Evolutionary conservation across 2,329 filamentous ascomycete genomes (phyloP), one percentile per base, ranked within the genome.

Genomic region (Fusarium oxysporum): DNA sequence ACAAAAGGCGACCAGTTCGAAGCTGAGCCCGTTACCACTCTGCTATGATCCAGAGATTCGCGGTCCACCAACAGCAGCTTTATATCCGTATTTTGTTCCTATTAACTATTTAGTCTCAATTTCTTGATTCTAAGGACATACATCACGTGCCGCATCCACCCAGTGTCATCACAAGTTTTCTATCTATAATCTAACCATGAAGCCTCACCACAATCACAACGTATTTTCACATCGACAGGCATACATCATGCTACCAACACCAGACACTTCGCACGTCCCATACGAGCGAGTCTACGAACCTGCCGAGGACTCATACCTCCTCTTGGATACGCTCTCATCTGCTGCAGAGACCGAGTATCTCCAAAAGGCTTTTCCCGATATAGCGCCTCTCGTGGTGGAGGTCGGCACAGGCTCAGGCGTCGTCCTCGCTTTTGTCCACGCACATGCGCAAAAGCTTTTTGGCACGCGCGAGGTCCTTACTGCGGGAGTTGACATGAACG

Each of bases 271-370:
- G 28, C 96, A 99, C 84, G 93, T 98, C 67, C 90, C 92, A 61
- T 97, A 95, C 83, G 90, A 93, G 81, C 91, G 92, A 62, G 92
- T 98, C 76, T 99, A 99, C 83, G 95, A 98, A 80, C 96, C 96
- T 40, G 92, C 96, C 16, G 96, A 99, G 83, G 96, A 99, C 84
- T 98, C 95, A 9, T 99, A 94, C 80, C 89, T 99, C 48, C 89
- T 99, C 54, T 90, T 99, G 35, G 96, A 99, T 83, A 97, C 95
- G 0, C 88, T 99, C 48, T 96, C 95, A 0, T 92, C 91, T 4
- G 66, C 85, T 1, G 81, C 88, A 5, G 94, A 97, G 82, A 89
- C 86, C 8, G 75, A 84, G 30, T 97, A 94, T 81, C 89, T 98
- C 25, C 85, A 86, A 23, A 65, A 82, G 9, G 89, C 89, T 47